Percentiles rank a stretch among this genome's conserved stretches.
Conservation (phyloP, 129 eudicot genomes). For the Solidago caesia region DNA sequence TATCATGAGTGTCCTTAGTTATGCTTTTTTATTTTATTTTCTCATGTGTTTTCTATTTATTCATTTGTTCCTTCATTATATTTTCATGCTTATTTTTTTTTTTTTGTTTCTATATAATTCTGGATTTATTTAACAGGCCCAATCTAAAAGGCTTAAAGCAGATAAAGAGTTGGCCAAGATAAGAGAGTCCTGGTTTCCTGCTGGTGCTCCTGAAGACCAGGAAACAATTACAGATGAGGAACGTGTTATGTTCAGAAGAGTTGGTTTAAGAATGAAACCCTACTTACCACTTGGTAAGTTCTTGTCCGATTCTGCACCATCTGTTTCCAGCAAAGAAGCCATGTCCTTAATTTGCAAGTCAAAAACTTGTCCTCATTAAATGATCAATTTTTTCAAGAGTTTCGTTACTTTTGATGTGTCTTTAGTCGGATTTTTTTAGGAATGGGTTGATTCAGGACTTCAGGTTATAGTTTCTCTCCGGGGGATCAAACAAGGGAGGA, state of each 20-base stretch:
- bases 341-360: neutral
- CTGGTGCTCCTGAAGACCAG: slow-evolving; percentile 84
- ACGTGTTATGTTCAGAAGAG: slow-evolving; percentile 75
- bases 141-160: slow-evolving; percentile 75
- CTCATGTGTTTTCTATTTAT: neutral
- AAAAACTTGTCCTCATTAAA: neutral
- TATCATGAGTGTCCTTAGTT: neutral
- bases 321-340: slow-evolving; percentile 21
- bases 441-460: no score
- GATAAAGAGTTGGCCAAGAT: slow-evolving; percentile 80
- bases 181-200: slow-evolving; percentile 83
- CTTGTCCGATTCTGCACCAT: slow-evolving; percentile 1
- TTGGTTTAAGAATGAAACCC: slow-evolving; percentile 94
- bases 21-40: neutral
- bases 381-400: neutral
- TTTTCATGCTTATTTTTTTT: neutral
- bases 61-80: neutral
- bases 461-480: no score
- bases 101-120: neutral
- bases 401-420: neutral
- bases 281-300: slow-evolving; percentile 89
- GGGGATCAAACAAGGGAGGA: no score
- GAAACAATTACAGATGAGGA: slow-evolving; percentile 97
- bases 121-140: slow-evolving; percentile 59
- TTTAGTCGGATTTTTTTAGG: no score